phyloP scores from a whole-genome alignment of 2,329 filamentous ascomycete species.

The Emydomyces testavorans region DNA sequence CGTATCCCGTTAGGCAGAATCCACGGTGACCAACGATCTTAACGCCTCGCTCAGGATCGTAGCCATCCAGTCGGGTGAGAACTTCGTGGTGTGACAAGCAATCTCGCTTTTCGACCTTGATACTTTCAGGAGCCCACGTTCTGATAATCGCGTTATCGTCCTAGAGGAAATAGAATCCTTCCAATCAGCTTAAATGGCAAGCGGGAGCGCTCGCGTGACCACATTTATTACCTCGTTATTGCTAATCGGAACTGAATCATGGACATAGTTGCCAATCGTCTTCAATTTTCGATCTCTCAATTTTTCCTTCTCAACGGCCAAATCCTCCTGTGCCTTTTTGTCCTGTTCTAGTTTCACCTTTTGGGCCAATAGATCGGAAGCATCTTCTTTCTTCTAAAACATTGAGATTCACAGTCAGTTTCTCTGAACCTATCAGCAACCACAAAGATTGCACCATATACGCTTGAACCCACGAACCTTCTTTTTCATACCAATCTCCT shows the following conservation, averaged over 20 bases:
- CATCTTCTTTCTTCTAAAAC: constrained; percentile 67
- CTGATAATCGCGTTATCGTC: constrained; percentile 70
- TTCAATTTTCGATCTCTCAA: constrained; percentile 66
- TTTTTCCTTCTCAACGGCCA: constrained; percentile 62
- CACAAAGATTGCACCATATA: background rate
- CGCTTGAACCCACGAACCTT: constrained; percentile 45
- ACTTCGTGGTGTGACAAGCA: constrained; percentile 91
- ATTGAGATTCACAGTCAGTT: background rate
- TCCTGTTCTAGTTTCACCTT: constrained; percentile 68
- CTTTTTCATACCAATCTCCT: constrained; percentile 83
- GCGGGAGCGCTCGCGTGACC: background rate
- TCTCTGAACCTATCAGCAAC: no score
- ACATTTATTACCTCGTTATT: constrained; percentile 55
- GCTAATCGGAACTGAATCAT: constrained; percentile 72
- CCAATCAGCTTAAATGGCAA: constrained; percentile 4
- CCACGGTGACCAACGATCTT: constrained; percentile 92
- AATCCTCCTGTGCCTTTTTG: constrained; percentile 67
- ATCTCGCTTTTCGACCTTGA: constrained; percentile 61
- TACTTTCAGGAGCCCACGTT: constrained; percentile 69
- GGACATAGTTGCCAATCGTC: constrained; percentile 81
- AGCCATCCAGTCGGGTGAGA: constrained; percentile 73
- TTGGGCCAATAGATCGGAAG: constrained; percentile 63
- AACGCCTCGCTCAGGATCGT: constrained; percentile 82
- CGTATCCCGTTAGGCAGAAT: constrained; percentile 83
- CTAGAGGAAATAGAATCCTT: constrained; percentile 25